Evolutionary conservation across 176 grass and related monocot genomes (phyloP), one percentile per base, ranked within the genome.

Genomic region (Musa beccarii): DNA sequence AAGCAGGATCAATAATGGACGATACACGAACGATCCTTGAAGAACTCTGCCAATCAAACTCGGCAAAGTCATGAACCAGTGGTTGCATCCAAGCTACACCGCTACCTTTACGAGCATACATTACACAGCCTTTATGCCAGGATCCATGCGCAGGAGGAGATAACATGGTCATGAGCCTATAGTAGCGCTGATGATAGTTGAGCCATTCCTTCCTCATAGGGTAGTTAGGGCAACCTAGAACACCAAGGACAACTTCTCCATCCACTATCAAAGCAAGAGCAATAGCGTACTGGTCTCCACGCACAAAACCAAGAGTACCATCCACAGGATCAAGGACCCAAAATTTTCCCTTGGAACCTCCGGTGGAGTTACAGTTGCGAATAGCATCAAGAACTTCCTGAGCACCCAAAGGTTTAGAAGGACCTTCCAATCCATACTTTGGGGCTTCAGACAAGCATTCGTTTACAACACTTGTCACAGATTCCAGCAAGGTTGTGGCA

Each of bases 301-400:
- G 86, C 51, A 98, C 88, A 83, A 98, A 98, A 2, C 94, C 94
- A 74, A 98, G 88, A 2, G 94, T 98, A 10, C 94, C 94, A 56
- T 98, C 94, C 0, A 98, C 94, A 83, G 94, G 94, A 76, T 98
- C 94, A 53, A 98, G 90, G 52, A 98, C 94, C 94, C 90, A 98
- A 71, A 93, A 98, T 80, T 82, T 83, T 79, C 94, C 94, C 78
- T 93, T 89, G 1, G 90, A 73, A 56, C 94, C 94, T 56, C 94
- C 90, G 0, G 75, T 81, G 49, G 86, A 98, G 80, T 86, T 86
- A 66, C 90, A 98, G 43, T 62, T 98, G 65, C 78, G 71, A 85
- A 98, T 98, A 74, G 91, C 88, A 78, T 98, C 72, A 73, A 93
- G 86, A 83, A 98, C 75, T 84, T 98, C 86, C n/a, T 75, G 57